These are phyloP conservation scores for Tagetes erecta DNA, from an alignment of 129 eudicot species.

Conservation along the genomic window DNA sequence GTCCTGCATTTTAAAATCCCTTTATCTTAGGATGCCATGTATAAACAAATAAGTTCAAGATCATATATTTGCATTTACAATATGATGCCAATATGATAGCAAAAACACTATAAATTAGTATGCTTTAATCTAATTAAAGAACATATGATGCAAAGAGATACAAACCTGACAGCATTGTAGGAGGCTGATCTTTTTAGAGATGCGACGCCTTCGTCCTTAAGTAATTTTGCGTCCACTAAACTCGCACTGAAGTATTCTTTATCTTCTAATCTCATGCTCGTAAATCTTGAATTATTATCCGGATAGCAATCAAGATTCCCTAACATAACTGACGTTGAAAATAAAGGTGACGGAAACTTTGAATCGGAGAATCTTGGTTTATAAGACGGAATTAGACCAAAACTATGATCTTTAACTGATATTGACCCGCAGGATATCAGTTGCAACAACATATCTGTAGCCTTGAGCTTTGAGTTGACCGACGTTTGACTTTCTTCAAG, in stretches of 20 bases:
- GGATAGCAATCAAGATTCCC: slow-evolving; percentile 78
- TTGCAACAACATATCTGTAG: slow-evolving; percentile 81
- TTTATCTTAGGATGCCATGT: slow-evolving; percentile 10
- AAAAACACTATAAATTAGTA: neutral
- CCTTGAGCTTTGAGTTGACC: slow-evolving; percentile 55
- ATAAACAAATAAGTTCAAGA: slow-evolving; percentile 7
- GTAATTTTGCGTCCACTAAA: slow-evolving; percentile 64
- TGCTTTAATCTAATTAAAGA: neutral
- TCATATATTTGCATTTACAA: neutral
- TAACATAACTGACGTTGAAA: slow-evolving; percentile 71
- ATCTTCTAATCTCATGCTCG: slow-evolving; percentile 72
- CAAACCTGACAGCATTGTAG: slow-evolving; percentile 77
- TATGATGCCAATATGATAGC: neutral
- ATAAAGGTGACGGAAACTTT: slow-evolving; percentile 77
- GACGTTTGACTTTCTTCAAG: slow-evolving; percentile 48
- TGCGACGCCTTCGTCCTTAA: slow-evolving; percentile 52
- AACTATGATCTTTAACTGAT: slow-evolving; percentile 84
- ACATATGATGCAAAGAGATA: neutral
- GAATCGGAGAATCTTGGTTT: slow-evolving; percentile 67
- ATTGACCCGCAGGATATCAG: slow-evolving; percentile 91
- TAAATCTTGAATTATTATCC: slow-evolving; percentile 65
- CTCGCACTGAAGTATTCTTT: slow-evolving; percentile 94
- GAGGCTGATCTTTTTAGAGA: slow-evolving; percentile 78
- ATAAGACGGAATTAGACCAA: slow-evolving; percentile 77
- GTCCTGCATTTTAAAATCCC: slow-evolving; percentile 46